Base-by-base conservation (phyloP, 169 alveolate species). In the Ichthyophthirius multifiliis region DNA sequence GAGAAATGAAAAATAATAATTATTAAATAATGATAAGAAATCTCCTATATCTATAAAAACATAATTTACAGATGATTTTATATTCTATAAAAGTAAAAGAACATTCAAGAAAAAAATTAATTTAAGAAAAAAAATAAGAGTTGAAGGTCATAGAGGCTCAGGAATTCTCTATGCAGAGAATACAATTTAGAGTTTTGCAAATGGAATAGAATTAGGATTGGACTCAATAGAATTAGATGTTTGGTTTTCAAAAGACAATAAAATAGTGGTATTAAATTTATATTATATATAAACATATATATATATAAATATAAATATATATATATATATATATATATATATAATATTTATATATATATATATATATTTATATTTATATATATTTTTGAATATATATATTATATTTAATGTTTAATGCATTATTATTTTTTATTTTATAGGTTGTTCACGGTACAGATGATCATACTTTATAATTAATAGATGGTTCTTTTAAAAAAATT, bases 401-500 rank as follows among this genome's bases (percentile, higher is more conserved):
- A 2, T 1, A 18, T 27, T 27, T 7, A 1, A 55, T 55, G 23
- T 55, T 6, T 27, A 55, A 27, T 48, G 7, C 15, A 10, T 18
- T 2, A 27, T 18, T 18, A 27, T 55, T 46, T 46, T n/a, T 20
- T 20, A 46, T 44, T n/a, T n/a, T 27, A 55, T 10, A 55, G 71
- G 71, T 55, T 20, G 71, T 55, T 55, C 71, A 55, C 7, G 71
- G 71, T 1, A 55, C 10, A 39, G 71, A 55, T 55, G 71, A 55
- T 27, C 43, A 55, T 27, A 55, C 71, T 27, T 27, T 55, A 13
- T 10, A 20, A 55, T 39, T 55, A 4, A 39, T 27, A 27, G 71
- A 55, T 55, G 71, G 71, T 10, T 20, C 41, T 10, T 27, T 20
- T 23, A 16, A 55, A 55, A 55, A 55, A 18, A 55, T 55, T 23